Evolutionary conservation across 345 rosid genomes (phyloP), one percentile per base, ranked within the genome.

Genomic region (Carallia pectinifolia): DNA sequence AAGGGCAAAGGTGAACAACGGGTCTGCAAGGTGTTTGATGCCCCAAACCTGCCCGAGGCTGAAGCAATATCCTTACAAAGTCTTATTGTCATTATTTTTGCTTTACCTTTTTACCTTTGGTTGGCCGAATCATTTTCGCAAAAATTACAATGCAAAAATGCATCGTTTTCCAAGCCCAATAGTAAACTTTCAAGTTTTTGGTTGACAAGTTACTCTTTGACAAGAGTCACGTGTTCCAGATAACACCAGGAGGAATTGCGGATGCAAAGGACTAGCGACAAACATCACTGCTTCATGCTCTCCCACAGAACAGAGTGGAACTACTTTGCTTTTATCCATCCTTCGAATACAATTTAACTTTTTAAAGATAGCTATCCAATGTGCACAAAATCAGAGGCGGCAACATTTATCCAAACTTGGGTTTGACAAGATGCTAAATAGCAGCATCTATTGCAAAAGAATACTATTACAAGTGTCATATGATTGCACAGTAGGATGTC

Each of bases 1-100:
- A 89, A 93, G 83, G 98, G 97, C 76, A 91, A 94, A 87, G 96
- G 96, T 13, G 97, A 93, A 68, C 90, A 86, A 62, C 88, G 86
- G 17, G 87, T 89, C 67, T 91, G 94, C 85, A 91, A 91, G 85
- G 89, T 93, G 83, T 94, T 86, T n/a, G 94, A 91, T 73, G 97
- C 97, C 59, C 96, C 97, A 37, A 91, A 91, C 72, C 86, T 93
- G 6, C 93, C 96, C 2, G 95, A 89, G 81, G 88, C 89, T 37
- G 97, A 94, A 90, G 96, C 96, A 65, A 94, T 91, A 94, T 94
- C 98, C 97, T 90, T 86, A 17, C 23, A 23, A 19, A 56, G 0
- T n/a, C n/a, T 34, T 4, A 13, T 6, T 29, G 37, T 7, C 8
- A 5, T 9, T 66, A 17, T 4, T 34, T 61, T 6, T 8, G 37